Percentiles rank a stretch among this genome's conserved stretches.
phyloP scores from a whole-genome alignment of 1,284 basidiomycete species.

The Sporisorium scitamineum region DNA sequence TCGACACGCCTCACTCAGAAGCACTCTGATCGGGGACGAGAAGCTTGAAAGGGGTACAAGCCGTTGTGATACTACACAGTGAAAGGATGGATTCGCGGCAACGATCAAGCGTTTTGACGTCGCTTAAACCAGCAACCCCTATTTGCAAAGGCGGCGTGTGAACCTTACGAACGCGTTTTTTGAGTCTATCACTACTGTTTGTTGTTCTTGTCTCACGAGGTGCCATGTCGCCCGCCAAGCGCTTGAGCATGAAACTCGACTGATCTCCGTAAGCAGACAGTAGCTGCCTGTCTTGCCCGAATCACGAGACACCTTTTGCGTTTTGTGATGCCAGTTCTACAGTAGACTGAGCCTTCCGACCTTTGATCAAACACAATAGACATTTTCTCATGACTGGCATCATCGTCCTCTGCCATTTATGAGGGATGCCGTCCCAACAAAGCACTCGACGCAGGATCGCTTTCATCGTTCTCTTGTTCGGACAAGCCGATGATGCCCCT shows the following conservation, averaged over 20 bases:
- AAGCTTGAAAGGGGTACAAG: neutral
- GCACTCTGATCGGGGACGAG: neutral
- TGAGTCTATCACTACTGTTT: neutral
- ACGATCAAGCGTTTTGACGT: neutral
- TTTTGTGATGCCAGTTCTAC: too few relatives aligned
- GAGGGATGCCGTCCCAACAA: neutral
- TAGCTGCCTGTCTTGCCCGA: neutral
- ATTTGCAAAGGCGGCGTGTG: slow-evolving; percentile 4
- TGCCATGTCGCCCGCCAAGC: neutral
- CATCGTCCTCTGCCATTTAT: neutral
- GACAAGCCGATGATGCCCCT: neutral
- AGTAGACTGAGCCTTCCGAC: neutral
- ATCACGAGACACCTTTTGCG: neutral
- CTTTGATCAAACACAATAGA: too few relatives aligned
- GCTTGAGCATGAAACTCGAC: neutral
- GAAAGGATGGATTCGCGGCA: neutral
- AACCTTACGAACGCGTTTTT: neutral
- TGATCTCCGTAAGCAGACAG: neutral
- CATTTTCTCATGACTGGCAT: neutral
- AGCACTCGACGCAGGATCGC: neutral
- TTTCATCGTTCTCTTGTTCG: neutral
- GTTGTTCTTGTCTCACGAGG: slow-evolving; percentile 12
- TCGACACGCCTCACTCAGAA: neutral
- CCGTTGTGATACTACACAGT: neutral
- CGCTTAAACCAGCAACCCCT: neutral